Base-by-base conservation (phyloP, 306 rosid species). In the Cajanus cajan region DNA sequence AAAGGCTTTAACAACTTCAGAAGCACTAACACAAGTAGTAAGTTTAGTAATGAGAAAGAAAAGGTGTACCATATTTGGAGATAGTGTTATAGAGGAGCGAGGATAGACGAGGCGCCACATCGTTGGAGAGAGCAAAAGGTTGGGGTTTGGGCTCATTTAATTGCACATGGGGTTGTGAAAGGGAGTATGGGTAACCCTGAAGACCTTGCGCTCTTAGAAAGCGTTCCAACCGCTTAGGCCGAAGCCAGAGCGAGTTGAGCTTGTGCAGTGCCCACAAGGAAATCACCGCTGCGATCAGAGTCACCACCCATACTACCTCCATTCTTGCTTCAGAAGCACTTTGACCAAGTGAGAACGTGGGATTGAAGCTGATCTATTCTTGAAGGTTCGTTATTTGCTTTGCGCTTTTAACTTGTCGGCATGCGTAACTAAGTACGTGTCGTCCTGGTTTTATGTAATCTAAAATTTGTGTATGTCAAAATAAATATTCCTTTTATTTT, bases 201-300 rank as follows among this genome's bases (percentile, higher is more conserved):
- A 86, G 54, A 19, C 91, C 87, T 80, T 88, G 89, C 11, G 77
- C 40, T 71, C 89, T 80, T 0, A 88, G 80, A 12, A 25, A 19
- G 16, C 45, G 74, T 50, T 90, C 94, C 0, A 88, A 57, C 57
- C 51, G 69, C 80, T 80, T 89, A 0, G 93, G 93, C 48, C 76
- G 64, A 10, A 90, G 12, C 90, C 94, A 90, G 8, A 86, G 6
- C 82, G 78, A 54, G 18, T 80, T 68, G 33, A 86, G 21, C 62
- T 50, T 64, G 14, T 47, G 71, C 91, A 90, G 75, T 52, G 22
- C 73, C 82, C 73, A 83, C 9, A 68, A 0, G 0, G 44, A 25
- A 70, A 70, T 8, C 28, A 79, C 5, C n/a, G 5, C 44, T 5
- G 13, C 10, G 7, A 67, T 40, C 10, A 39, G 52, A 0, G 21